Base-by-base conservation (phyloP, 2,329 filamentous ascomycete species). In the Hypoxylon sp. region DNA sequence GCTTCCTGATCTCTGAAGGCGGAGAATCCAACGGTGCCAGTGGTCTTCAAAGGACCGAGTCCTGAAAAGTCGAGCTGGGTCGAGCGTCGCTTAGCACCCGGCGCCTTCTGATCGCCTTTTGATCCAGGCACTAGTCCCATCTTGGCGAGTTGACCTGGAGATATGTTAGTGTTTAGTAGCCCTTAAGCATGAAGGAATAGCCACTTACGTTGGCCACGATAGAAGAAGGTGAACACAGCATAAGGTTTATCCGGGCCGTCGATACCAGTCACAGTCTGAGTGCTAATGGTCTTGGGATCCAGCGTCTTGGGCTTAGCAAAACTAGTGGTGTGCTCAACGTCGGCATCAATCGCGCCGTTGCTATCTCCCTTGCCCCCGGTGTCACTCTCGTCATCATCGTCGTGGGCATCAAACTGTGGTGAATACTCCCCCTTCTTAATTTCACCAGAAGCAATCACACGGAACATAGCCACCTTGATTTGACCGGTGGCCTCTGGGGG, bases 361-460 rank as follows among this genome's bases (percentile, higher is more conserved):
- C 84, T 87, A 5, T 84, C 86, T 29, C 83, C 83, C 64, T 87
- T 85, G 51, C 82, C 82, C 29, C 85, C 80, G 61, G 80, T 79
- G 17, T 86, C 83, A 29, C 79, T 79, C 59, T 92, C 90, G 62
- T 97, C 94, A 69, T 97, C 94, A 70, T 97, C 95, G 76, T 98
- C 96, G 75, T 98, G 94, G 2, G 95, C 95, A 79, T 97, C 94
- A 72, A 98, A 98, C 77, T 98, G 96, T 11, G 96, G 96, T 1
- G 94, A 97, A 80, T 98, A 99, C 81, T 99, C 96, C 70, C 96
- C 96, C 78, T 94, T 93, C 83, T 98, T 98, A 78, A 99, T 97
- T 80, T 98, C 96, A 13, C 96, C 96, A 5, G 94, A 97, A 1
- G 96, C 96, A 50, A 98, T 85, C 8, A 99, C 96, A 29, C 96